Percentiles rank a stretch among this genome's conserved stretches.
These are phyloP conservation scores for Quercus lobata DNA, from an alignment of 331 rosid species.

Conservation along the genomic window DNA sequence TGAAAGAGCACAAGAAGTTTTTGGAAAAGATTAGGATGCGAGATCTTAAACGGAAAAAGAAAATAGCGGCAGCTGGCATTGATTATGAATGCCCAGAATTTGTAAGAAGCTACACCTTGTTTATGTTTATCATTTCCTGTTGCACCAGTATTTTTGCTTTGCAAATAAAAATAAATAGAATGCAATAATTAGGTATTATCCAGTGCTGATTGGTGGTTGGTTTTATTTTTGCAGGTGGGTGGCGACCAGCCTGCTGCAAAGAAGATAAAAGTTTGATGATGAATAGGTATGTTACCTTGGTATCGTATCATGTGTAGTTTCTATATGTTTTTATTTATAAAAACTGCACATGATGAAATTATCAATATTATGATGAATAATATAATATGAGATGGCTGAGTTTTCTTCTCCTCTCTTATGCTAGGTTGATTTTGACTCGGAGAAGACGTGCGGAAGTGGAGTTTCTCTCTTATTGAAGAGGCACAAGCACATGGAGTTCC, in stretches of 20 bases:
- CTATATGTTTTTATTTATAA: background rate
- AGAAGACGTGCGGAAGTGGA: background rate
- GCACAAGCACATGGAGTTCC: background rate
- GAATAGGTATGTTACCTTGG: constrained; percentile 9
- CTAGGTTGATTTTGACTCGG: background rate
- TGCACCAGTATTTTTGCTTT: background rate
- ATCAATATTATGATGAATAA: background rate
- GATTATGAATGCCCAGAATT: constrained; percentile 86
- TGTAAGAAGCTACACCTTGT: constrained; percentile 43
- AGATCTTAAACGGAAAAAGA: constrained; percentile 52
- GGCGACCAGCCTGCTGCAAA: constrained; percentile 61
- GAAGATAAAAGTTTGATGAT: constrained; percentile 73
- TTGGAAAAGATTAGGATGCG: constrained; percentile 58
- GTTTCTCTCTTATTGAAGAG: background rate
- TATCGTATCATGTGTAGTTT: no score
- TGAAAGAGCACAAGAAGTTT: constrained; percentile 61
- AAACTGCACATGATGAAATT: background rate
- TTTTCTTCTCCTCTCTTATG: background rate
- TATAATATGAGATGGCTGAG: background rate
- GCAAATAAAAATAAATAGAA: background rate
- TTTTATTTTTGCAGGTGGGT: constrained; percentile 50
- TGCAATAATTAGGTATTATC: background rate
- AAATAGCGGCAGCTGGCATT: constrained; percentile 80
- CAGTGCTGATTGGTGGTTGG: background rate
- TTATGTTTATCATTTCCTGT: background rate